Percentiles rank a stretch among this genome's conserved stretches.
phyloP scores from a whole-genome alignment of 192 early-diverging fungal genomes.

The Rhizophagus clarus region DNA sequence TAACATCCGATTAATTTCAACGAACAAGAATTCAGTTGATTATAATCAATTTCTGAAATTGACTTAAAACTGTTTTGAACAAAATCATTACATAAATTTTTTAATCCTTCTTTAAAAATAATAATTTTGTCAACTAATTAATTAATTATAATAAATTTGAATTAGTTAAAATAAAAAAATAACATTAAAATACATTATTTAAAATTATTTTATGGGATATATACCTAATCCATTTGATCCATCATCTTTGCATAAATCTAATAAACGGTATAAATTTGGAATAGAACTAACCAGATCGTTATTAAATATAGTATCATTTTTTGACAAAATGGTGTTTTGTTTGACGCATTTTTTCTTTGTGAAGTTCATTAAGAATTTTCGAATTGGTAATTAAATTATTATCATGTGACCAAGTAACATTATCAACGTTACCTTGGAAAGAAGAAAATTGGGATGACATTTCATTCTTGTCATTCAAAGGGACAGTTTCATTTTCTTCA shows the following conservation, averaged over 20 bases:
- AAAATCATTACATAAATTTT: slow-evolving; percentile 26
- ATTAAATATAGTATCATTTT: background rate
- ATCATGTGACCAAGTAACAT: too few relatives aligned
- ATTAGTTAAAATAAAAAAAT: background rate
- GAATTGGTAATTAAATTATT: too few relatives aligned
- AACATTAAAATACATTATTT: background rate
- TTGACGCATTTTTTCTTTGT: too few relatives aligned
- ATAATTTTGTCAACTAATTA: slow-evolving; percentile 32
- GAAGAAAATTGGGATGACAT: too few relatives aligned
- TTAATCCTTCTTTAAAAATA: background rate
- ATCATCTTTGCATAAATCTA: slow-evolving; percentile 27
- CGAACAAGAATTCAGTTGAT: background rate
- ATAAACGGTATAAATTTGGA: slow-evolving; percentile 14
- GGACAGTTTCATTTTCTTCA: too few relatives aligned
- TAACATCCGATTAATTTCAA: slow-evolving; percentile 19
- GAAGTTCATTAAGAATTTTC: too few relatives aligned
- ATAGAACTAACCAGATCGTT: background rate
- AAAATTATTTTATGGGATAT: too few relatives aligned
- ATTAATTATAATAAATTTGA: too few relatives aligned
- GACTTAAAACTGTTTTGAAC: slow-evolving; percentile 16
- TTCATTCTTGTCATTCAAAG: too few relatives aligned
- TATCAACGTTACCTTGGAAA: too few relatives aligned
- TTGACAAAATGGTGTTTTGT: too few relatives aligned
- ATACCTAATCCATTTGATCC: slow-evolving; percentile 24
- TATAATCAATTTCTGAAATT: slow-evolving; percentile 14